Evolutionary conservation across 768 basidiomycete genomes (phyloP), one percentile per base, ranked within the genome.

Genomic region (Botryobasidium botryosum): DNA sequence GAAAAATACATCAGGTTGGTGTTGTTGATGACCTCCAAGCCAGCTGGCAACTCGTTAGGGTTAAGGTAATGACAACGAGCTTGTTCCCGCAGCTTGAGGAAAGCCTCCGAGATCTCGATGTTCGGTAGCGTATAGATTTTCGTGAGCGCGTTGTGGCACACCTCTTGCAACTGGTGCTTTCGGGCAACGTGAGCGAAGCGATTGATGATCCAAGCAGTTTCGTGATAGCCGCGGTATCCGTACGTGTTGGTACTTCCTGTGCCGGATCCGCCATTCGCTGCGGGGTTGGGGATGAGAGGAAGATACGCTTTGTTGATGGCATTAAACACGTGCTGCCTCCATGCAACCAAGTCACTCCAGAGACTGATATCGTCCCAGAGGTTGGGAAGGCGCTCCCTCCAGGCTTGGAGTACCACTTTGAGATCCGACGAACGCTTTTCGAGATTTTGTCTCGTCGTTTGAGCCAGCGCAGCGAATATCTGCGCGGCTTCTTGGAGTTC

Each of bases 181-280:
- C 94, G 73, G 18, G 94, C 94, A 44, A 96, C 90, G 62, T 99
- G 92, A 6, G 94, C 94, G 57, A 99, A 97, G 13, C 94, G 80
- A 59, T 99, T 99, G 66, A 97, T 96, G 57, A 94, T 97, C 94
- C 94, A 99, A 5, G 94, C 94, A 0, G 90, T 97, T 65, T 99
- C 94, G 57, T 99, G 94, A 60, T 86, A 96, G 6, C 94, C 94
- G 41, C 94, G 75, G 58, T 87, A 97, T 5, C 90, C 92, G 56
- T 77, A 83, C 1, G 86, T 90, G 46, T 77, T 84, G 33, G 77
- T 65, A 47, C 71, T 80, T 15, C 72, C 58, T 10, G 69, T 63
- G 35, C 66, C 68, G 33, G 66, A 65, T 52, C 74, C 74, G 28
- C 48, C 47, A 48, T 68, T 71, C 5, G 65, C 65, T 20, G 64